A percentile compares a stretch with the other conserved stretches of the same genome.
These are phyloP conservation scores for Pseudocercospora eumusae DNA, from an alignment of 2,329 filamentous ascomycete genomes.

Conservation along the genomic window DNA sequence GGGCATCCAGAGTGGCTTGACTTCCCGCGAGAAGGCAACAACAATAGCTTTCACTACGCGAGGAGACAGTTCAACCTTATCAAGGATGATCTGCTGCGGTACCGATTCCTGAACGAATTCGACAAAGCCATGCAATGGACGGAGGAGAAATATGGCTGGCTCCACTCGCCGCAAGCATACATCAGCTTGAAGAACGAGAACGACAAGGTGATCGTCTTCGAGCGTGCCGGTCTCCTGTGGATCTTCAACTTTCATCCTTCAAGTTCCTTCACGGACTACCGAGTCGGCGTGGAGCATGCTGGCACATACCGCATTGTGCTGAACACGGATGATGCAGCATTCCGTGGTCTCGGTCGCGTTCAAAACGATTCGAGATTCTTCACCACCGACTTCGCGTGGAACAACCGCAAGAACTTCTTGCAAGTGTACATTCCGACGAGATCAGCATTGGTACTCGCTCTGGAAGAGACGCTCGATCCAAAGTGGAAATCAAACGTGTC, in stretches of 20 bases:
- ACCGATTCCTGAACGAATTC: conserved; percentile 90
- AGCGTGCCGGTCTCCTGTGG: conserved; percentile 85
- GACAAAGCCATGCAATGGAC: conserved; percentile 86
- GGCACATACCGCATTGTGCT: conserved; percentile 88
- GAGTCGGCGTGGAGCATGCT: conserved; percentile 79
- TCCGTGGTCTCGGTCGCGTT: conserved; percentile 78
- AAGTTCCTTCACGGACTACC: conserved; percentile 85
- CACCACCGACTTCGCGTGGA: conserved; percentile 89
- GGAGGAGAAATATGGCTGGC: conserved; percentile 89
- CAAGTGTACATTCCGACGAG: conserved; percentile 87
- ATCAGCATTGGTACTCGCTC: conserved; percentile 65
- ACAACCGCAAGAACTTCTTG: conserved; percentile 82
- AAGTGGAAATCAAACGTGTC: conserved; percentile 36
- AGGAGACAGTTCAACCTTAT: conserved; percentile 90
- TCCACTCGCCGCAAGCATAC: conserved; percentile 81
- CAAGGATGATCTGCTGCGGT: conserved; percentile 81
- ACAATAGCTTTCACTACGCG: conserved; percentile 45
- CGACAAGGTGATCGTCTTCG: conserved; percentile 95
- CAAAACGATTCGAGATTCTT: conserved; percentile 84
- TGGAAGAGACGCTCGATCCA: conserved; percentile 37
- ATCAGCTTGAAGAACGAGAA: conserved; percentile 89
- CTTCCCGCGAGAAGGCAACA: conserved; percentile 80
- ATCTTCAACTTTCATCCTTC: conserved; percentile 94
- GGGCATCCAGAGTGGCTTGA: conserved; percentile 99
- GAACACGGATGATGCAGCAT: conserved; percentile 73